A percentile compares a stretch with the other conserved stretches of the same genome.
phyloP scores from a whole-genome alignment of 495 filamentous ascomycete genomes.

The Saxispiralis lemnorum region DNA sequence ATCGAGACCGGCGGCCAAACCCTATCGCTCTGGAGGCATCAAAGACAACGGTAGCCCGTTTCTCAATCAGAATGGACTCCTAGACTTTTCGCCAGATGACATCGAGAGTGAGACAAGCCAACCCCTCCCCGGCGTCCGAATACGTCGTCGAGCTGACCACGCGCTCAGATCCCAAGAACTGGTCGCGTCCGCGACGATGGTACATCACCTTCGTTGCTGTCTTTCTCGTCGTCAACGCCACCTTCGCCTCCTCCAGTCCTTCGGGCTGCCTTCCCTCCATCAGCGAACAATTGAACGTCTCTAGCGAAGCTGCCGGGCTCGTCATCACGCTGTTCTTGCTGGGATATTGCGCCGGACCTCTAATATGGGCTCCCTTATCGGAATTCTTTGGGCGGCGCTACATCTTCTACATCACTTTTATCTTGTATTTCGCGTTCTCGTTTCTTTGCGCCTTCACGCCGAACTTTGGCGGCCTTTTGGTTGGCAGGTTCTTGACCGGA shows the following conservation, averaged over 20 bases:
- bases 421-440: constrained; percentile 31
- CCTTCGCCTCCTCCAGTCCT: constrained; percentile 34
- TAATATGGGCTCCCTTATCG: constrained; percentile 33
- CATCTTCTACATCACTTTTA: constrained; percentile 31
- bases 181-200: constrained; percentile 27
- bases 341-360: constrained; percentile 34
- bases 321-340: constrained; percentile 36
- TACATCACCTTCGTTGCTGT: constrained; percentile 31
- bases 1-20: constrained; percentile 15
- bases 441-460: constrained; percentile 36
- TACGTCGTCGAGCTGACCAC: too few relatives aligned
- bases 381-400: constrained; percentile 36
- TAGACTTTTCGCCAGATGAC: constrained; percentile 30
- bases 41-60: constrained; percentile 15
- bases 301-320: constrained; percentile 28
- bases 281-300: constrained; percentile 27
- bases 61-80: constrained; percentile 29
- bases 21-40: constrained; percentile 13
- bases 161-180: constrained; percentile 35
- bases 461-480: constrained; percentile 32
- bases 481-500: constrained; percentile 34
- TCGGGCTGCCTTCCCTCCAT: constrained; percentile 32
- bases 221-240: constrained; percentile 34
- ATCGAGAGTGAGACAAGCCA: constrained; percentile 15
- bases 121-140: too few relatives aligned